These are phyloP conservation scores for Didymosphaeria variabile DNA, from an alignment of 2,329 filamentous ascomycete species.

Conservation along the genomic window DNA sequence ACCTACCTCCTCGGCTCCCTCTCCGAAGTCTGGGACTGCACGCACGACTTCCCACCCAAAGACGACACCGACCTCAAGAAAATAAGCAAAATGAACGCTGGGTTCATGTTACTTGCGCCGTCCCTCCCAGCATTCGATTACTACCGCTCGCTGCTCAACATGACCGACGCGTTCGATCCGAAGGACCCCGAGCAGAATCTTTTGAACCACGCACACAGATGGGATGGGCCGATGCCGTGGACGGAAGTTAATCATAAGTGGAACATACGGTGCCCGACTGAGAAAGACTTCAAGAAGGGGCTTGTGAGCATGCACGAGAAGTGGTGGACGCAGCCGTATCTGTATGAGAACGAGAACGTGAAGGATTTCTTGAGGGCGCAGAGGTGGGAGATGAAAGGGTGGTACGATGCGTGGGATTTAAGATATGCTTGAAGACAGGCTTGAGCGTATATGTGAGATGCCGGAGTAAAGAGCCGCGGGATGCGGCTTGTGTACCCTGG, in stretches of 20 bases:
- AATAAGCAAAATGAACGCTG: constrained; percentile 46
- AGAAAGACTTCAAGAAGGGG: constrained; percentile 48
- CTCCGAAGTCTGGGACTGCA: constrained; percentile 41
- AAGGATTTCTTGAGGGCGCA: constrained; percentile 43
- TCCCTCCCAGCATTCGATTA: constrained; percentile 40
- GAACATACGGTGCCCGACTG: constrained; percentile 50
- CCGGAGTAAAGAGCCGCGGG: too few species aligned
- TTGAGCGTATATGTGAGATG: too few species aligned
- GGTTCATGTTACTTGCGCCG: constrained; percentile 50
- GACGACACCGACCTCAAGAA: constrained; percentile 40
- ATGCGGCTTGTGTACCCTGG: too few species aligned
- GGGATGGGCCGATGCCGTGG: constrained; percentile 54
- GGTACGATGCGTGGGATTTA: constrained; percentile 43
- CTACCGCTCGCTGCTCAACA: constrained; percentile 41
- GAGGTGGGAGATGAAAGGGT: constrained; percentile 53
- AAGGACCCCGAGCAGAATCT: constrained; percentile 49
- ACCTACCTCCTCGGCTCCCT: constrained; percentile 46
- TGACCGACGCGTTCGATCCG: constrained; percentile 43
- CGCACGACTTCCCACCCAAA: constrained; percentile 47
- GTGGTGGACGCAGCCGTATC: constrained; percentile 48
- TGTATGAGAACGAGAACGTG: constrained; percentile 36
- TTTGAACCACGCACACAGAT: constrained; percentile 48
- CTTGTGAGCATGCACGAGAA: constrained; percentile 52
- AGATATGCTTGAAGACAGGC: constrained; percentile 6
- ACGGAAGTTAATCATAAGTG: constrained; percentile 46